Evolutionary conservation across 805 yeast species (phyloP).

Genomic region (Starmerella bombi): DNA sequence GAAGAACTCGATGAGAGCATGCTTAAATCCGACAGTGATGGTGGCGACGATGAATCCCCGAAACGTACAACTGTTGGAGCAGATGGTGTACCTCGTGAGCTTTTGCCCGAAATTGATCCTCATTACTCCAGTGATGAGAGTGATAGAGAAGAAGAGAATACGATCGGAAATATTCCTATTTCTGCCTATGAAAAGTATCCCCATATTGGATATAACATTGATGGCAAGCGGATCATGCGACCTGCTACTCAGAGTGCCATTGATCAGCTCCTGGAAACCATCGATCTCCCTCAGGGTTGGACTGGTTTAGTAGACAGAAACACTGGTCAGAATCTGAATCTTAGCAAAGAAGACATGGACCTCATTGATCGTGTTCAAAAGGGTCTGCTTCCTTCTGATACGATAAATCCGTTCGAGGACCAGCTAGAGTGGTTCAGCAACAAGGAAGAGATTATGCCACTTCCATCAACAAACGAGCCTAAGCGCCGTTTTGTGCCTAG

Average conservation of each 20-base stretch:
- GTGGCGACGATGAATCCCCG: conserved; percentile 23
- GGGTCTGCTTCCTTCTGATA: conserved; percentile 71
- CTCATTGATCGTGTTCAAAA: conserved; percentile 73
- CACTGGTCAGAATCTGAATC: conserved; percentile 73
- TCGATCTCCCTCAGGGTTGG: conserved; percentile 97
- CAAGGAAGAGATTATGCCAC: conserved; percentile 66
- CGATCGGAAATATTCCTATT: conserved; percentile 86
- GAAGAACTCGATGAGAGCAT: conserved; percentile 33
- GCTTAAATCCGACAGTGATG: conserved; percentile 27
- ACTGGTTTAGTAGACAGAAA: conserved; percentile 85
- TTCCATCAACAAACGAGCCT: conserved; percentile 91
- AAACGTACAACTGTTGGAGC: conserved; percentile 28
- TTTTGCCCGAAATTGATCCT: conserved; percentile 86
- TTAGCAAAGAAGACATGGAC: conserved; percentile 78
- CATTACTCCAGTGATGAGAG: conserved; percentile 91
- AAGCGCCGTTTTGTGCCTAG: conserved; percentile 94
- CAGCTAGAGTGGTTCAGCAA: conserved; percentile 91
- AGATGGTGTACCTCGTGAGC: conserved; percentile 67
- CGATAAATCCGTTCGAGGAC: conserved; percentile 80
- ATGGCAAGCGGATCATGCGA: conserved; percentile 96
- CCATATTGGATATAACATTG: conserved; percentile 90
- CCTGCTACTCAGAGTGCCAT: conserved; percentile 95
- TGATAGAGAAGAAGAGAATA: conserved; percentile 66
- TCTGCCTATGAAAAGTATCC: conserved; percentile 95
- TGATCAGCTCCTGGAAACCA: conserved; percentile 75